Conservation (phyloP, 306 rosid genomes). For the Oxytropis ochrocephala region DNA sequence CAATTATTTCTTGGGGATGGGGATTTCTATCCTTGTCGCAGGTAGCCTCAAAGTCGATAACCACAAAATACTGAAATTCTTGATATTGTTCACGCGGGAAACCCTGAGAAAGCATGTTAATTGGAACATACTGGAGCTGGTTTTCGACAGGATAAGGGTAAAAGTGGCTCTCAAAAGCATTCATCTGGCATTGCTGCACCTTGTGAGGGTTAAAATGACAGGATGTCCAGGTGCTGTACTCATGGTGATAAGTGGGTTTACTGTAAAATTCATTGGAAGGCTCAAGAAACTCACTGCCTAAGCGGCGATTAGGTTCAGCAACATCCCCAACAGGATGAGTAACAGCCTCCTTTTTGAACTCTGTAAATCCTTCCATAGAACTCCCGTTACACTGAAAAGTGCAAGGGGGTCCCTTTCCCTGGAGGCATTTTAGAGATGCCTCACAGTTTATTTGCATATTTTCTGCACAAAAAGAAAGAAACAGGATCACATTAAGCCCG, state of each 20-base stretch:
- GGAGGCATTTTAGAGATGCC: constrained; percentile 87
- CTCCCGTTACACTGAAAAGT: constrained; percentile 49
- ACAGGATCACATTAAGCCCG: constrained; percentile 3
- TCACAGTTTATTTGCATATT: constrained; percentile 66
- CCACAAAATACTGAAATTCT: constrained; percentile 94
- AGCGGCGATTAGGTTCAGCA: constrained; percentile 39
- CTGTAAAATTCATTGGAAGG: constrained; percentile 51
- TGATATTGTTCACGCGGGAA: constrained; percentile 62
- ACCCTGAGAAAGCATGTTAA: constrained; percentile 61
- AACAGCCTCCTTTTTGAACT: constrained; percentile 39
- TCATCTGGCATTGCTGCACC: constrained; percentile 69
- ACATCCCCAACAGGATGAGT: constrained; percentile 47
- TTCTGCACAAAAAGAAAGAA: constrained; percentile 49
- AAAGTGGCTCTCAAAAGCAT: constrained; percentile 60
- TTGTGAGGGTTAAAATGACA: constrained; percentile 62
- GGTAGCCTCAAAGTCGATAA: constrained; percentile 95
- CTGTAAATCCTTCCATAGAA: constrained; percentile 45
- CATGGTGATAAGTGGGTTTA: constrained; percentile 54
- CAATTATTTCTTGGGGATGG: constrained; percentile 91
- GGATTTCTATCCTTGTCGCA: constrained; percentile 84
- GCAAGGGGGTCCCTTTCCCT: constrained; percentile 62
- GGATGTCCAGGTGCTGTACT: constrained; percentile 56
- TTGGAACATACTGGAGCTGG: constrained; percentile 51
- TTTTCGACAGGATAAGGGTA: constrained; percentile 56
- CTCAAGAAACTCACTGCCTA: constrained; percentile 53